A percentile compares a stretch with the other conserved stretches of the same genome.
phyloP scores from a whole-genome alignment of 805 yeast genomes.

The Candida incommunis region DNA sequence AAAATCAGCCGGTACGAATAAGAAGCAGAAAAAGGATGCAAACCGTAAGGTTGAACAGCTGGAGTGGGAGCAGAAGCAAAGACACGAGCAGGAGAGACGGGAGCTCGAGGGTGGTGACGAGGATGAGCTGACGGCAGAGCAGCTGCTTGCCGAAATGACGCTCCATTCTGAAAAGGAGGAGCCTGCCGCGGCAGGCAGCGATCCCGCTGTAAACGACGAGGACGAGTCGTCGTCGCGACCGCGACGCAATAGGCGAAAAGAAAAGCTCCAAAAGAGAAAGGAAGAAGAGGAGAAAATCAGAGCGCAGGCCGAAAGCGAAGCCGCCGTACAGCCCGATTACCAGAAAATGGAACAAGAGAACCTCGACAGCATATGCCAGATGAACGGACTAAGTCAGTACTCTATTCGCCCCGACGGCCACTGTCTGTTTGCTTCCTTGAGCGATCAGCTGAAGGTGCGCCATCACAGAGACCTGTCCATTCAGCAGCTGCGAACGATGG shows the following conservation, averaged over 20 bases:
- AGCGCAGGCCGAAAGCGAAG: constrained; percentile 60
- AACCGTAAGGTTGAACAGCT: neutral
- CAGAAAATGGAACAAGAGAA: constrained; percentile 59
- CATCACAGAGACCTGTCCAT: constrained; percentile 28
- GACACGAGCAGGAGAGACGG: constrained; percentile 41
- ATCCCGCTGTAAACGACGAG: constrained; percentile 7
- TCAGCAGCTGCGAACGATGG: constrained; percentile 42
- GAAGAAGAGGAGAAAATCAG: constrained; percentile 49
- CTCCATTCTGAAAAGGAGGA: constrained; percentile 21
- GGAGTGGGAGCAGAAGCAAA: constrained; percentile 24
- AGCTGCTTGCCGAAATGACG: constrained; percentile 45
- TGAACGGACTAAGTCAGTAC: constrained; percentile 35
- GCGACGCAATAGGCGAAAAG: constrained; percentile 73
- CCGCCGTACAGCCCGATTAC: constrained; percentile 48
- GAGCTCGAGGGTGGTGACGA: constrained; percentile 12
- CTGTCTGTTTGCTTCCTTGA: constrained; percentile 75
- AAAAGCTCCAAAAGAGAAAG: constrained; percentile 61
- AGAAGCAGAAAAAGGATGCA: neutral
- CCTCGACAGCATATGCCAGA: constrained; percentile 37
- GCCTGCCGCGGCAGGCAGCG: constrained; percentile 6
- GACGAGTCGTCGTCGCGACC: constrained; percentile 18
- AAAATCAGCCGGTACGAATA: neutral
- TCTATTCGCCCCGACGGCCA: constrained; percentile 90
- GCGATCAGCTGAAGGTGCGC: constrained; percentile 57
- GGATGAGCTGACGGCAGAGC: constrained; percentile 39